Evolutionary conservation across 305 asterid genomes (phyloP).

Genomic region (Stenogyne calaminthoides): DNA sequence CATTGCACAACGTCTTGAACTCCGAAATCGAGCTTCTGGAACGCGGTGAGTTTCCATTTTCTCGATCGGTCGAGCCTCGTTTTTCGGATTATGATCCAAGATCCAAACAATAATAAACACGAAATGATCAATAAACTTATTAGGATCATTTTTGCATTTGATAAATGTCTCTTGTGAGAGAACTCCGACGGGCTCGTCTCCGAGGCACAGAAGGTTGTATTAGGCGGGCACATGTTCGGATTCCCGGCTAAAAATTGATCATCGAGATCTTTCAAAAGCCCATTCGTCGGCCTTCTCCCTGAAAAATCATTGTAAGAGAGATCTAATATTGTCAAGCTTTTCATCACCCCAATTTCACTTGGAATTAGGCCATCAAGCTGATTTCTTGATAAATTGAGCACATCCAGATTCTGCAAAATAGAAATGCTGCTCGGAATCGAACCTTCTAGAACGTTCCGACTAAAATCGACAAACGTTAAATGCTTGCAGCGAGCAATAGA

Average conservation of each 20-base stretch:
- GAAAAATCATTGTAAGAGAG: conserved; percentile 69
- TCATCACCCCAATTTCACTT: conserved; percentile 60
- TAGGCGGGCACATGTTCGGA: conserved; percentile 61
- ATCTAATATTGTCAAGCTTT: conserved; percentile 64
- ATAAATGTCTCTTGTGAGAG: conserved; percentile 21
- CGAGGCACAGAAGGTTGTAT: conserved; percentile 26
- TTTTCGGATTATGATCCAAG: conserved; percentile 33
- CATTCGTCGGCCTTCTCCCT: conserved; percentile 56
- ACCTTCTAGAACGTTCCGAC: conserved; percentile 52
- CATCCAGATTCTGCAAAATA: conserved; percentile 53
- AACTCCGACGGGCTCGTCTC: not conserved
- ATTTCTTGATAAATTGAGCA: conserved; percentile 68
- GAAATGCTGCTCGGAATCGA: conserved; percentile 53
- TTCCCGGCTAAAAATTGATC: conserved; percentile 55
- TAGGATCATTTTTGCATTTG: conserved; percentile 32
- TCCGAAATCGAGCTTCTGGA: conserved; percentile 59
- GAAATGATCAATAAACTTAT: conserved; percentile 31
- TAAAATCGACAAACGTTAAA: conserved; percentile 59
- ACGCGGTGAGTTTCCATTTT: conserved; percentile 73
- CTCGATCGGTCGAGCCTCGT: conserved; percentile 39
- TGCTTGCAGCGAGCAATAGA: conserved; percentile 44
- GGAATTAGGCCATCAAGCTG: conserved; percentile 60
- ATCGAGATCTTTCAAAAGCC: conserved; percentile 51
- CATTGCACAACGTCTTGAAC: conserved; percentile 61
- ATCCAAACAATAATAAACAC: conserved; percentile 32